These are phyloP conservation scores for Collybia nuda DNA, from an alignment of 768 basidiomycete species.

Conservation along the genomic window DNA sequence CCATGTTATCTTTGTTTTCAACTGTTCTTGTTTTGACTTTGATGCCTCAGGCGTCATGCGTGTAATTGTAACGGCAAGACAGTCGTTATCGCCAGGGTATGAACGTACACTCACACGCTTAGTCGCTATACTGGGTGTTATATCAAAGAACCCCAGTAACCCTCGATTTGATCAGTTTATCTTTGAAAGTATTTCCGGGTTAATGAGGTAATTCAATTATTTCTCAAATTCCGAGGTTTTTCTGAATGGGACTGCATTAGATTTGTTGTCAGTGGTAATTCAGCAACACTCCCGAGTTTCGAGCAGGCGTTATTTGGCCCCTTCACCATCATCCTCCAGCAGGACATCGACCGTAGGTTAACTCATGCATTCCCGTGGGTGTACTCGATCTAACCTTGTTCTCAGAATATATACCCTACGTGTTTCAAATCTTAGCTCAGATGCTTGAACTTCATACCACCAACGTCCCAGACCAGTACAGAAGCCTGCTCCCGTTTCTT, in stretches of 20 bases:
- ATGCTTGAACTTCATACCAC: slow-evolving; percentile 82
- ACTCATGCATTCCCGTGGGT: background rate
- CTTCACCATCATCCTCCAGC: slow-evolving; percentile 83
- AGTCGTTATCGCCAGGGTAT: slow-evolving; percentile 69
- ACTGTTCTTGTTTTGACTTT: slow-evolving; percentile 4
- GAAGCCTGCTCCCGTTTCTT: slow-evolving; percentile 75
- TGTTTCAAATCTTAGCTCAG: slow-evolving; percentile 95
- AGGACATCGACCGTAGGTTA: slow-evolving; percentile 86
- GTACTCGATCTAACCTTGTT: background rate
- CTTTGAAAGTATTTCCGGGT: slow-evolving; percentile 93
- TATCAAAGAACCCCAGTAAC: slow-evolving; percentile 96
- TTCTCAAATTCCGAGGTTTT: background rate
- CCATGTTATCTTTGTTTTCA: background rate
- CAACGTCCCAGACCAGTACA: slow-evolving; percentile 75
- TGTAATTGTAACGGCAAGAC: slow-evolving; percentile 86
- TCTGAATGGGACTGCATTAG: slow-evolving; percentile 35
- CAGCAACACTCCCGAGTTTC: slow-evolving; percentile 67
- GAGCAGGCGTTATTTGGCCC: slow-evolving; percentile 83
- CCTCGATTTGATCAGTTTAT: slow-evolving; percentile 97
- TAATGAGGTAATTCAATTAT: slow-evolving; percentile 66
- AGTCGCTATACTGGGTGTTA: slow-evolving; percentile 80
- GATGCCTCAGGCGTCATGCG: slow-evolving; percentile 79
- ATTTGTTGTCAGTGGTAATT: slow-evolving; percentile 76
- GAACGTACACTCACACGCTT: slow-evolving; percentile 68
- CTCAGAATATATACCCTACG: slow-evolving; percentile 94